These are phyloP conservation scores for Fusarium caatingaense DNA, from an alignment of 2,329 filamentous ascomycete species.

Conservation along the genomic window DNA sequence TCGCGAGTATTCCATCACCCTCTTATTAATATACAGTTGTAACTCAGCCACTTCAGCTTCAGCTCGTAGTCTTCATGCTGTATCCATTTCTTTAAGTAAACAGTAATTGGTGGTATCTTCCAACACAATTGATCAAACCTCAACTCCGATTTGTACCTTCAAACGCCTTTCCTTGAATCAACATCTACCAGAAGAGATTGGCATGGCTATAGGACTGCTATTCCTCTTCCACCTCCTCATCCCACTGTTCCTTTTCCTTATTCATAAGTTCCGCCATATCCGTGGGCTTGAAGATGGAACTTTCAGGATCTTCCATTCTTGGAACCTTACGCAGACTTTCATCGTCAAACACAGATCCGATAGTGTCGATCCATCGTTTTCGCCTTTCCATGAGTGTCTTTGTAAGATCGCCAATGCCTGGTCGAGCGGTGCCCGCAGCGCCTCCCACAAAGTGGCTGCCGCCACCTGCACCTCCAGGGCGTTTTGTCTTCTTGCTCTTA, in stretches of 20 bases:
- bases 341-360: slow-evolving; percentile 90
- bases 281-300: slow-evolving; percentile 77
- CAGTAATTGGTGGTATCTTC: slow-evolving; percentile 22
- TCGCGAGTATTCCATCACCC: background rate
- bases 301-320: slow-evolving; percentile 69
- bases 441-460: slow-evolving; percentile 73
- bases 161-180: slow-evolving; percentile 35
- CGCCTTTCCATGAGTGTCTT: slow-evolving; percentile 93
- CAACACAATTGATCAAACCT: slow-evolving; percentile 8
- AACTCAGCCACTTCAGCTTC: background rate
- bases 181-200: background rate
- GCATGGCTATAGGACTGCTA: slow-evolving; percentile 45
- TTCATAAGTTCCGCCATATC: slow-evolving; percentile 80
- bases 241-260: slow-evolving; percentile 83
- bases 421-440: slow-evolving; percentile 72
- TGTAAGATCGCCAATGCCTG: slow-evolving; percentile 89
- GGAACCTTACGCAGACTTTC: slow-evolving; percentile 81
- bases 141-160: slow-evolving; percentile 22
- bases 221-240: slow-evolving; percentile 79
- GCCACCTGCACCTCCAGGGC: slow-evolving; percentile 79
- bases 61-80: background rate
- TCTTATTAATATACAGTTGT: background rate
- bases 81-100: slow-evolving; percentile 1
- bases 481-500: slow-evolving; percentile 91
- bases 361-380: slow-evolving; percentile 88